These are phyloP conservation scores for Pythium folliculosum DNA, from an alignment of 352 stramenopile genomes.

Conservation along the genomic window DNA sequence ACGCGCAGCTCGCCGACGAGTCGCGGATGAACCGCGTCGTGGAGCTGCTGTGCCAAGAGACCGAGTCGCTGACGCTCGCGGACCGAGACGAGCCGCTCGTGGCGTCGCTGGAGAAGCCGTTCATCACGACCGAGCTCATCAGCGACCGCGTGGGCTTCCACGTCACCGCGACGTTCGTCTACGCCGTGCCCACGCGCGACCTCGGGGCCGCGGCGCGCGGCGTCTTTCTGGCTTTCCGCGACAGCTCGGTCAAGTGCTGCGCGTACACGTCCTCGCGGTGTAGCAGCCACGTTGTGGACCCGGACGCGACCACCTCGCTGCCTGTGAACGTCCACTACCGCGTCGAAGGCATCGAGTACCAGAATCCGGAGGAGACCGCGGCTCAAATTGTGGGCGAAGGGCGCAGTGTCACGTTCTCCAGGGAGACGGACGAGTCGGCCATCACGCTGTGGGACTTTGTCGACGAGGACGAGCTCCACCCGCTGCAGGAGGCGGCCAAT, in stretches of 20 bases:
- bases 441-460: slow-evolving; percentile 37
- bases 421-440: slow-evolving; percentile 25
- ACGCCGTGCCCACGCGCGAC: slow-evolving; percentile 36
- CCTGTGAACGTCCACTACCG: slow-evolving; percentile 3
- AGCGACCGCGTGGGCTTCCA: slow-evolving; percentile 6
- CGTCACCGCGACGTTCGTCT: slow-evolving; percentile 33
- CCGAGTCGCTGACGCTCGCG: background rate
- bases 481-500: slow-evolving; percentile 14
- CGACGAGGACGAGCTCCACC: slow-evolving; percentile 33
- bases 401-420: slow-evolving; percentile 27
- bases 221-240: slow-evolving; percentile 29
- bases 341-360: slow-evolving; percentile 1
- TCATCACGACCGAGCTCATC: slow-evolving; percentile 1
- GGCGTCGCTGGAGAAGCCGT: background rate
- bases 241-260: slow-evolving; percentile 29
- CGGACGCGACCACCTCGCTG: background rate
- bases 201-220: slow-evolving; percentile 17
- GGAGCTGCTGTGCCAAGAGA: slow-evolving; percentile 11
- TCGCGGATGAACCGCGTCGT: background rate
- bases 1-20: slow-evolving; percentile 12
- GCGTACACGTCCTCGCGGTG: slow-evolving; percentile 27
- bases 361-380: background rate
- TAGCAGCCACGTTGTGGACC: slow-evolving; percentile 18
- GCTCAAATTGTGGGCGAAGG: slow-evolving; percentile 19
- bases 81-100: background rate